phyloP scores from a whole-genome alignment of 1,284 basidiomycete species.

The Puccinia novopanici region DNA sequence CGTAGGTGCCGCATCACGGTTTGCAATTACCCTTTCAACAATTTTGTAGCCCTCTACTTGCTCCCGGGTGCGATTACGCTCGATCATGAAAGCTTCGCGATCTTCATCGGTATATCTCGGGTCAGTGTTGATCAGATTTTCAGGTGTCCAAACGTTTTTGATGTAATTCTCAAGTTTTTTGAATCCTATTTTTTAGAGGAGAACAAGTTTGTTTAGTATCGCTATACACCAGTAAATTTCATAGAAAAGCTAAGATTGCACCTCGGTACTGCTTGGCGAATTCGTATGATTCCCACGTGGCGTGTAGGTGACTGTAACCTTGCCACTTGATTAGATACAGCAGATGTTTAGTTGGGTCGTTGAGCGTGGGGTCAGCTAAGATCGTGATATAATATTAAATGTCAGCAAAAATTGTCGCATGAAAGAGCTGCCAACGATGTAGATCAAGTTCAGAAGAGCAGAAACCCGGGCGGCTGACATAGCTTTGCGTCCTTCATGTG shows the following conservation, averaged over 20 bases:
- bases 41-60: conserved; percentile 86
- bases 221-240: conserved; percentile 76
- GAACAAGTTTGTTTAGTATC: neutral
- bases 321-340: conserved; percentile 62
- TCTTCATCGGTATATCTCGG: conserved; percentile 81
- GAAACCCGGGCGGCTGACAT: conserved; percentile 50
- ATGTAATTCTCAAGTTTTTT: conserved; percentile 99
- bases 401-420: neutral
- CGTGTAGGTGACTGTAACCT: conserved; percentile 62
- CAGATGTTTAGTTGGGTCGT: conserved; percentile 60
- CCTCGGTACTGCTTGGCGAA: conserved; percentile 69
- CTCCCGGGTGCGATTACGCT: conserved; percentile 85
- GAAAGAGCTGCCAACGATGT: neutral
- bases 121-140: conserved; percentile 71
- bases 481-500: conserved; percentile 59
- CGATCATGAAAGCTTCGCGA: conserved; percentile 74
- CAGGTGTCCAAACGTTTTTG: conserved; percentile 71
- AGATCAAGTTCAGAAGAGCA: no score
- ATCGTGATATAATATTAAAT: neutral
- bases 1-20: conserved; percentile 69
- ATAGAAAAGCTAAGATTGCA: conserved; percentile 75
- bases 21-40: conserved; percentile 86
- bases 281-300: conserved; percentile 41
- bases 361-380: conserved; percentile 57
- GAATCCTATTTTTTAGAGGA: conserved; percentile 66